Percentiles rank a stretch among this genome's conserved stretches.
Evolutionary conservation across 208 protist genomes (phyloP).

Genomic region (Blastocrithidia nonstop): DNA sequence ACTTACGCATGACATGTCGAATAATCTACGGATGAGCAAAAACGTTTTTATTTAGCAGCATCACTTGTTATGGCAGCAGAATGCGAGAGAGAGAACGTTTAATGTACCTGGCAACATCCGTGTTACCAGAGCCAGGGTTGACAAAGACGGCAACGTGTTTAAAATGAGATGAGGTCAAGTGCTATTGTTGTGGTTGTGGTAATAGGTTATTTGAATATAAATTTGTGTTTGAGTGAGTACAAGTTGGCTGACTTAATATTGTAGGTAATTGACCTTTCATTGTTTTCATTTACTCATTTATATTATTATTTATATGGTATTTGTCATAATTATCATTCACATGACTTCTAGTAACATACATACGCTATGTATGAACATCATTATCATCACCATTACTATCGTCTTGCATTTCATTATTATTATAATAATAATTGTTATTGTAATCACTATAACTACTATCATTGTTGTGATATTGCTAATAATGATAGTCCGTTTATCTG

Average conservation of each 20-base stretch:
- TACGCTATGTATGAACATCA: too few relatives aligned
- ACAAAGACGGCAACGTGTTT: constrained; percentile 47
- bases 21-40: constrained; percentile 35
- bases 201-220: background rate
- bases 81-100: constrained; percentile 13
- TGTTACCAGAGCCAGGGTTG: constrained; percentile 54
- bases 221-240: too few relatives aligned
- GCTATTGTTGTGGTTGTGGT: background rate
- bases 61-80: constrained; percentile 33
- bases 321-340: too few relatives aligned
- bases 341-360: too few relatives aligned
- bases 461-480: too few relatives aligned
- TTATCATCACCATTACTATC: too few relatives aligned
- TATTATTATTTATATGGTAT: too few relatives aligned
- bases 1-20: constrained; percentile 28
- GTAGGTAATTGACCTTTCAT: constrained; percentile 1
- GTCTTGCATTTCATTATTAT: too few relatives aligned
- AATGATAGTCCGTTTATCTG: too few relatives aligned
- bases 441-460: too few relatives aligned
- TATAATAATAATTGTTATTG: too few relatives aligned
- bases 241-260: too few relatives aligned
- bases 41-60: constrained; percentile 19
- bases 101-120: constrained; percentile 13
- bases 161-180: constrained; percentile 3
- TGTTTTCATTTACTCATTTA: constrained; percentile 7